These are phyloP conservation scores for Jatropha podagrica DNA, from an alignment of 441 rosid species.

Conservation along the genomic window DNA sequence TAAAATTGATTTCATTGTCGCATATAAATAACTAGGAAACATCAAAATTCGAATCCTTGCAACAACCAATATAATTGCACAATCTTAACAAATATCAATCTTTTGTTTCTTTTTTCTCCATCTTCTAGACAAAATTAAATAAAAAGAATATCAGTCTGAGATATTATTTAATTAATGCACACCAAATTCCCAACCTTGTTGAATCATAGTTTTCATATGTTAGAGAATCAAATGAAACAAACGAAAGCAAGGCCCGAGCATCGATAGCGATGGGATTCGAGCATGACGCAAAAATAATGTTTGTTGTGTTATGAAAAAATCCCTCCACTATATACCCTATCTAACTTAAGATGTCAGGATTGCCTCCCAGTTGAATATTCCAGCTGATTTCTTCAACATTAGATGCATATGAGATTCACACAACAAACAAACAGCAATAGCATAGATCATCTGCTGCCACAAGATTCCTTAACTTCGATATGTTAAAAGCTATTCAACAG, in stretches of 20 bases:
- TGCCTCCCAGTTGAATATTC: background rate
- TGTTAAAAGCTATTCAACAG: background rate
- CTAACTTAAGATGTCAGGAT: background rate
- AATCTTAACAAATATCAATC: background rate
- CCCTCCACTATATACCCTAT: background rate
- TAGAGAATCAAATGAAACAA: background rate
- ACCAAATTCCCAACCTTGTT: background rate
- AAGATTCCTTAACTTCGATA: background rate
- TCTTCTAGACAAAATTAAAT: too few species aligned
- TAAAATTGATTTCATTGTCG: background rate
- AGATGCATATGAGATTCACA: background rate
- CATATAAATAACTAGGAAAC: background rate
- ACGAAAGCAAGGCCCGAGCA: background rate
- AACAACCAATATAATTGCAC: background rate
- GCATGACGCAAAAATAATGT: background rate
- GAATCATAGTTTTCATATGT: background rate
- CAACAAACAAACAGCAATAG: background rate
- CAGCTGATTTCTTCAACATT: background rate
- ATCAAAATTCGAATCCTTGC: background rate
- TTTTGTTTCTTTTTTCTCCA: too few species aligned
- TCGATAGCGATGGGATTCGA: background rate
- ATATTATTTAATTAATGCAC: background rate
- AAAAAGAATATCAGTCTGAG: too few species aligned
- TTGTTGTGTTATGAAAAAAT: background rate
- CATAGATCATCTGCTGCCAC: background rate